phyloP scores from a whole-genome alignment of 73 alveolate species.

The Tetrahymena thermophila region DNA sequence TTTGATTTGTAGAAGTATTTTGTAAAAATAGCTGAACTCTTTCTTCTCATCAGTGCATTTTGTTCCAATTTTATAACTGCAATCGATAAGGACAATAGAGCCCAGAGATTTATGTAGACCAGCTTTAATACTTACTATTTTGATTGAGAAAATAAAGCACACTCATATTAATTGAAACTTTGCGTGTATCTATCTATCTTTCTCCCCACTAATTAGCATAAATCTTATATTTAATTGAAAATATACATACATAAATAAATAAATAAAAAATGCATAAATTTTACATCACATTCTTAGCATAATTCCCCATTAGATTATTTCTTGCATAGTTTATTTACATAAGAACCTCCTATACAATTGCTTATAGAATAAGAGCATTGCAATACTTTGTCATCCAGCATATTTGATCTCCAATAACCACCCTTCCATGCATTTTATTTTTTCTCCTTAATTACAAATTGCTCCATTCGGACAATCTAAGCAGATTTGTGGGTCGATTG shows the following conservation, averaged over 20 bases:
- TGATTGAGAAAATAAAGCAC: not conserved
- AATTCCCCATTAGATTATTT: slow-evolving; percentile 19
- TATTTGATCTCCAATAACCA: slow-evolving; percentile 57
- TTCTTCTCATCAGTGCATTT: too few relatives aligned
- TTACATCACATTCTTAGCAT: slow-evolving; percentile 29
- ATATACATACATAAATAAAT: too few relatives aligned
- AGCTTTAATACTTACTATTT: too few relatives aligned
- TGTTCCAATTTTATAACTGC: too few relatives aligned
- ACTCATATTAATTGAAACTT: not conserved
- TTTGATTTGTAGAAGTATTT: too few relatives aligned
- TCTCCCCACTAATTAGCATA: not conserved
- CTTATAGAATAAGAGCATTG: not conserved
- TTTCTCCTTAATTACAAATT: slow-evolving; percentile 14
- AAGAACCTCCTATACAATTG: slow-evolving; percentile 18
- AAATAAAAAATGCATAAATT: not conserved
- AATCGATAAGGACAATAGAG: not conserved
- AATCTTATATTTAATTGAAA: not conserved
- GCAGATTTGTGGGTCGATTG: slow-evolving; percentile 2
- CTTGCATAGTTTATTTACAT: not conserved
- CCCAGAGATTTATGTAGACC: not conserved
- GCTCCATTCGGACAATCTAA: slow-evolving; percentile 28
- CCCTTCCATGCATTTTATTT: slow-evolving; percentile 24
- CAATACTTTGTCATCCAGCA: slow-evolving; percentile 11
- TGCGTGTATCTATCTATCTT: not conserved
- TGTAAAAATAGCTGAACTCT: too few relatives aligned